These are phyloP conservation scores for Sphagnum fallax DNA, from an alignment of 228 moss, liverwort and hornwort genomes.

Conservation along the genomic window DNA sequence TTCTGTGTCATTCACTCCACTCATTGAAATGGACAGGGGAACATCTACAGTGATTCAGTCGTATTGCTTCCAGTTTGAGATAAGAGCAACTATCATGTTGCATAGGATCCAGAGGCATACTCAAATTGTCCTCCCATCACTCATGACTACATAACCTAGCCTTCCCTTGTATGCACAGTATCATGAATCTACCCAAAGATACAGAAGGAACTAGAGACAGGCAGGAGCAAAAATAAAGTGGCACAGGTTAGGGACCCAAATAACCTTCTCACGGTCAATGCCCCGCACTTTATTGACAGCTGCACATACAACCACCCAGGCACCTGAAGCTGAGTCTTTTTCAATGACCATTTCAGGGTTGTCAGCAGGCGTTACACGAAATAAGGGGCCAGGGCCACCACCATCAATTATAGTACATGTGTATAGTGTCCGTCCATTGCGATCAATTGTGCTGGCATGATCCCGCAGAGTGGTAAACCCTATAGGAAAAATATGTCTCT, in stretches of 20 bases:
- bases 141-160: too few species aligned
- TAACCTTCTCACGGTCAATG: conserved; percentile 63
- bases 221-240: too few species aligned
- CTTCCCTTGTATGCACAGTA: too few species aligned
- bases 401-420: conserved; percentile 61
- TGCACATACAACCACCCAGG: conserved; percentile 72
- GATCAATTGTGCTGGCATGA: conserved; percentile 69
- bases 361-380: conserved; percentile 61
- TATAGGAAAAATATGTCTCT: conserved; percentile 62
- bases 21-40: not conserved
- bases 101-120: too few species aligned
- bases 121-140: too few species aligned
- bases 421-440: conserved; percentile 53
- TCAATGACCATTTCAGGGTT: conserved; percentile 40
- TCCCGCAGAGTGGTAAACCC: conserved; percentile 66
- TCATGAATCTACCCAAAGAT: too few species aligned
- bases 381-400: conserved; percentile 58
- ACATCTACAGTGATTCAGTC: not conserved
- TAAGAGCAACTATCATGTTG: not conserved
- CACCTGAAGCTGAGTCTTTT: conserved; percentile 65
- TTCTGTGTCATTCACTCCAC: not conserved
- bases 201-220: too few species aligned
- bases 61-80: not conserved
- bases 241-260: not conserved
- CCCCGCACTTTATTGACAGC: conserved; percentile 68